Base-by-base conservation (phyloP, 2,329 filamentous ascomycete genomes). In the Trichophyton schoenleinii region DNA sequence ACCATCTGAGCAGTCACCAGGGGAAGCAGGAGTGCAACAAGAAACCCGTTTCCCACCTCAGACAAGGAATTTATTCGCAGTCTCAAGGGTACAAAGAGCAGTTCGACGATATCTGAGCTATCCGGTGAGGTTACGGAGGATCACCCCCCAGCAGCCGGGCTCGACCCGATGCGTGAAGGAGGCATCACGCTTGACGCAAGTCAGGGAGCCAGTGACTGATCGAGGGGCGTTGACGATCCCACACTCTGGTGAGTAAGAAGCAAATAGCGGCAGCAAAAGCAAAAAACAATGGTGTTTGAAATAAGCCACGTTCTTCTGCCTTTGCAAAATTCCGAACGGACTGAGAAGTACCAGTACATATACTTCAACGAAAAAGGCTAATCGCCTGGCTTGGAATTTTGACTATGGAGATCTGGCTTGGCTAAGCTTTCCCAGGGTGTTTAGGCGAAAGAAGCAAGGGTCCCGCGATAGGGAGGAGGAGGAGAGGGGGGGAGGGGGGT, bases 391-490 rank as follows among this genome's bases (percentile, higher is more conserved):
- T 42, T 22, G 41, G 28, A 28, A 41, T 25, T 58, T 58, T 58
- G 34, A 41, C 25, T 42, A 58, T 42, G 55, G 58, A 41, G 41
- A 49, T 59, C 58, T 59, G 44, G 44, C 41, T 59, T 25, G 44
- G 58, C 58, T 42, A 59, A 59, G 58, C 58, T 59, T 59, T 59
- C 20, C 58, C 42, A 44, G 58, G 58, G 18, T 34, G 28, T 49
- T 44, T 59, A 59, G 58, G 42, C 58, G 58, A 59, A 36, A 36
- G 44, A 25, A 13, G 18, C 58, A 46, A 31, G 38, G 53, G 28
- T 34, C 34, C 34, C 34, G 34, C 34, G 11, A 3, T 11, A 9
- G 34, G 34, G 6, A 9, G 34, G 34, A 2, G 8, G 9, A 36
- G 6, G 34, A 18, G 18, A 18, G 7, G 9, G 31, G 31, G 1